These are phyloP conservation scores for Aureobasidium namibiae DNA, from an alignment of 2,329 filamentous ascomycete genomes.

Conservation along the genomic window DNA sequence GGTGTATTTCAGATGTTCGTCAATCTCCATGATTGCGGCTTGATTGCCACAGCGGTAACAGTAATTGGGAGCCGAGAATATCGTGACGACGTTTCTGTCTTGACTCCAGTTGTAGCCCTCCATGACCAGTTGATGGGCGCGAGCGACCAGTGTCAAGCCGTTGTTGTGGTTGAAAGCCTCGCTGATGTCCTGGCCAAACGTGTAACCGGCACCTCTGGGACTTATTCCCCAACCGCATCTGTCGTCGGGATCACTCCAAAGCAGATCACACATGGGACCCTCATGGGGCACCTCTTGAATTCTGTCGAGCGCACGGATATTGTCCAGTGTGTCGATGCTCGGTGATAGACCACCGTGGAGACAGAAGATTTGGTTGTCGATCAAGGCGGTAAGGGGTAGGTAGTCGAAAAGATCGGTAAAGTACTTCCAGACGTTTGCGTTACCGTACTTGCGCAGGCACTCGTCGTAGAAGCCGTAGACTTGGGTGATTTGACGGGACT, in stretches of 20 bases:
- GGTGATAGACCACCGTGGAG: conserved; percentile 65
- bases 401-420: conserved; percentile 75
- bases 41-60: conserved; percentile 94
- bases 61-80: conserved; percentile 96
- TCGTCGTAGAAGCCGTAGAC: conserved; percentile 75
- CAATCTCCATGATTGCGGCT: conserved; percentile 79
- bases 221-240: conserved; percentile 60
- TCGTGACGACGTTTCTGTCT: conserved; percentile 95
- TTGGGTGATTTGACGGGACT: conserved; percentile 69
- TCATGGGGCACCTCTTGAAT: conserved; percentile 72
- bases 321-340: conserved; percentile 66
- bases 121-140: conserved; percentile 98
- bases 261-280: conserved; percentile 67
- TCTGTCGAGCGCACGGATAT: conserved; percentile 64
- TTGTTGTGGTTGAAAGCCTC: conserved; percentile 99
- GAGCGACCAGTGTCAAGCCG: conserved; percentile 85
- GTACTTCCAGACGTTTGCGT: conserved; percentile 70
- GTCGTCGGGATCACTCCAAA: conserved; percentile 67
- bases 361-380: conserved; percentile 66
- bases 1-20: conserved; percentile 82
- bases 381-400: conserved; percentile 63
- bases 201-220: conserved; percentile 49
- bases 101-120: conserved; percentile 99
- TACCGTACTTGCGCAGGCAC: conserved; percentile 68
- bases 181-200: conserved; percentile 70